These are phyloP conservation scores for Talaromyces thailandensis DNA, from an alignment of 495 filamentous ascomycete species.

Conservation along the genomic window DNA sequence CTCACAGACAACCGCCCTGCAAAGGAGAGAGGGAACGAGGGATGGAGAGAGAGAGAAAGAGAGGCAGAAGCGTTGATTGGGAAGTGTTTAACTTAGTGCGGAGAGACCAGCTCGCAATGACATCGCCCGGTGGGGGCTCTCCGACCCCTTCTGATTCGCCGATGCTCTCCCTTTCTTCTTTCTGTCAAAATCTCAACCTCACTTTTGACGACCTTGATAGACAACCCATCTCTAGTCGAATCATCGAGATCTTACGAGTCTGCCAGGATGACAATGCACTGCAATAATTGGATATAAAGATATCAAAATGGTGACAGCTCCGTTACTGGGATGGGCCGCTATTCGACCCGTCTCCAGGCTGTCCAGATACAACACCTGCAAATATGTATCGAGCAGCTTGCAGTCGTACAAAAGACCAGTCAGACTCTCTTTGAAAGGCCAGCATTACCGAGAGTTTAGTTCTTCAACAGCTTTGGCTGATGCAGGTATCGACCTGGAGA, in stretches of 20 bases:
- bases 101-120: conserved; percentile 5
- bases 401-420: background rate
- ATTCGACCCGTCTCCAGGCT: background rate
- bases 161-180: background rate
- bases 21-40: background rate
- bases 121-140: conserved; percentile 2
- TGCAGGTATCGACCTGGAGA: conserved; percentile 27
- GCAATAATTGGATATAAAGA: background rate
- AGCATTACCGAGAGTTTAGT: background rate
- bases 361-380: background rate
- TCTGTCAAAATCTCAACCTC: background rate
- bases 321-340: background rate
- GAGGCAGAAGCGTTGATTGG: conserved; percentile 7
- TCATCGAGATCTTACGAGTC: background rate
- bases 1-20: background rate
- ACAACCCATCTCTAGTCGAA: background rate
- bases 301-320: background rate
- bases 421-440: background rate
- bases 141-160: background rate
- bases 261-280: background rate
- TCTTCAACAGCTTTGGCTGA: background rate
- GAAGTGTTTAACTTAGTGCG: conserved; percentile 1
- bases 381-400: background rate
- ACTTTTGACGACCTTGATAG: background rate
- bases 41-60: background rate